Conservation (phyloP, 2,329 filamentous ascomycete genomes). For the Aspergillaceae sp. region DNA sequence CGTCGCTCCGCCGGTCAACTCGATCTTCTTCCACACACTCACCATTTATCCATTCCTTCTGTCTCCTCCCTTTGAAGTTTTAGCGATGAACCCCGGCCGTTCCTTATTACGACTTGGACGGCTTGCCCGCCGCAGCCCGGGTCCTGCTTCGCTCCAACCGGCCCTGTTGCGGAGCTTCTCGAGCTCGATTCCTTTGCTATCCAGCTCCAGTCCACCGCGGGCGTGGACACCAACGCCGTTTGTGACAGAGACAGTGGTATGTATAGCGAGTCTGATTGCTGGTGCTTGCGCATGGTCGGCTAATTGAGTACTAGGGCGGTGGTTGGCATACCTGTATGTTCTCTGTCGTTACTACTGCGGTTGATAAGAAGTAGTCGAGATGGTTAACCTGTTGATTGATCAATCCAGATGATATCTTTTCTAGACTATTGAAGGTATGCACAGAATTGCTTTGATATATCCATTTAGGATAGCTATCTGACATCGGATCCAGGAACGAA, state of each 20-base stretch:
- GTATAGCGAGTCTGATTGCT: conserved; percentile 21
- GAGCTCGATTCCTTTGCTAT: conserved; percentile 18
- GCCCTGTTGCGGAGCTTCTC: conserved; percentile 20
- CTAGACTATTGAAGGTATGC: conserved; percentile 63
- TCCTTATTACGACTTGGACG: conserved; percentile 18
- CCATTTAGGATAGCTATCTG: background rate
- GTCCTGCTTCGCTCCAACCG: conserved; percentile 3
- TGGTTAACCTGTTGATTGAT: conserved; percentile 8
- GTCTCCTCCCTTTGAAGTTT: background rate
- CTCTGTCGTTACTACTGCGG: background rate
- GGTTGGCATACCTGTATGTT: conserved; percentile 69
- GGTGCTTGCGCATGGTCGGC: conserved; percentile 9
- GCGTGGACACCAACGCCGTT: conserved; percentile 46
- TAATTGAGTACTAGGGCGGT: conserved; percentile 47
- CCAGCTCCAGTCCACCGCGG: conserved; percentile 25
- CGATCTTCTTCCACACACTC: conserved; percentile 1
- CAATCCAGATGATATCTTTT: conserved; percentile 66
- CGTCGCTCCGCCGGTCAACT: background rate
- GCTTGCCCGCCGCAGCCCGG: conserved; percentile 3
- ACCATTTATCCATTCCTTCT: background rate
- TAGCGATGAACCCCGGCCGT: conserved; percentile 17
- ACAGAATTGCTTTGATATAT: conserved; percentile 16
- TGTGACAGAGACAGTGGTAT: conserved; percentile 48
- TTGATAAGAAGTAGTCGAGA: background rate
- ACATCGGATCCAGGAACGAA: conserved; percentile 60